Conservation (phyloP, 1,284 basidiomycete genomes). For the Vanrija sp. region DNA sequence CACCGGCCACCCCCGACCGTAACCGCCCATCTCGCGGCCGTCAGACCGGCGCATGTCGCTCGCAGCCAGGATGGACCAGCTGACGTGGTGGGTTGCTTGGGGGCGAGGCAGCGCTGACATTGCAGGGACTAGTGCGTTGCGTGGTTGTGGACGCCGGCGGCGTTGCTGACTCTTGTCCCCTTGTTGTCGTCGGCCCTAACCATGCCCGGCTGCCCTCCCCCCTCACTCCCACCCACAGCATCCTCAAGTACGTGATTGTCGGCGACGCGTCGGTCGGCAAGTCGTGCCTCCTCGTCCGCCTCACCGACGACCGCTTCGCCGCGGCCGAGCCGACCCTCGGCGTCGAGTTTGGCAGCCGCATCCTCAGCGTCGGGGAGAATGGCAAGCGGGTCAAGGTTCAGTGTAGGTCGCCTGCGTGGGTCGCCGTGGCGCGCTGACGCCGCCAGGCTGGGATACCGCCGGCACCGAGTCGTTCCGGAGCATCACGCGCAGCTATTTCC, state of each 20-base stretch:
- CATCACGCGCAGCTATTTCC: slow-evolving; percentile 92
- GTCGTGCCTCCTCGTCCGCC: slow-evolving; percentile 36
- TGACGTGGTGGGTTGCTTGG: slow-evolving; percentile 17
- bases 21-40: neutral
- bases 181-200: neutral
- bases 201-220: neutral
- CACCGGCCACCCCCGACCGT: no score
- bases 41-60: slow-evolving; percentile 3
- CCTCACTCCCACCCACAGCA: slow-evolving; percentile 23
- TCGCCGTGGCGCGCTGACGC: no score
- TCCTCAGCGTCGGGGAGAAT: slow-evolving; percentile 31
- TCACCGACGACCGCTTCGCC: slow-evolving; percentile 41
- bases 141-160: neutral
- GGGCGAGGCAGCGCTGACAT: slow-evolving; percentile 4
- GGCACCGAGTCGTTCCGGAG: slow-evolving; percentile 49
- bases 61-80: slow-evolving; percentile 21
- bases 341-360: slow-evolving; percentile 43
- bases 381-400: slow-evolving; percentile 46
- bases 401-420: slow-evolving; percentile 25
- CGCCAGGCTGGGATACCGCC: slow-evolving; percentile 45
- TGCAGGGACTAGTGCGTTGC: slow-evolving; percentile 32
- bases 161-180: neutral
- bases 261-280: slow-evolving; percentile 45
- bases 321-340: slow-evolving; percentile 41
- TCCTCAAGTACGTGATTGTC: slow-evolving; percentile 46